Percentiles rank a stretch among this genome's conserved stretches.
These are phyloP conservation scores for Pseudocercospora eumusae DNA, from an alignment of 2,329 filamentous ascomycete species.

Conservation along the genomic window DNA sequence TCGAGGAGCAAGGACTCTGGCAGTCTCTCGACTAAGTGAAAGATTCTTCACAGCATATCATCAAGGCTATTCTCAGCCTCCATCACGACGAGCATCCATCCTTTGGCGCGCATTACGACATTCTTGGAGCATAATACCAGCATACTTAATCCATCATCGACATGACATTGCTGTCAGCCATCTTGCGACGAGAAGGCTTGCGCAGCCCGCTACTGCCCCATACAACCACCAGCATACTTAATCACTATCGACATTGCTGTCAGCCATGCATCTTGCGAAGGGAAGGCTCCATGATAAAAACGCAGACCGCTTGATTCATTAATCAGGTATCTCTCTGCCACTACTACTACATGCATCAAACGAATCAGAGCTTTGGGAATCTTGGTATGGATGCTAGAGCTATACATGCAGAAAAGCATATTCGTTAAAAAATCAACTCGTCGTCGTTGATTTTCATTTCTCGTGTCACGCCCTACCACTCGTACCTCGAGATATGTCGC, in stretches of 20 bases:
- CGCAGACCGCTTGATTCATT: neutral
- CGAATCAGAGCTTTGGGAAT: constrained; percentile 2
- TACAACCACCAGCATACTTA: constrained; percentile 4
- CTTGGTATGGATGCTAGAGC: constrained; percentile 2
- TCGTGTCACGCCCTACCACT: neutral
- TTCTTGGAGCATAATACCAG: constrained; percentile 1
- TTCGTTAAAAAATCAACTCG: neutral
- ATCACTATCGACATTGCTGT: neutral
- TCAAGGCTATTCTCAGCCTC: neutral
- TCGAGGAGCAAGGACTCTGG: neutral
- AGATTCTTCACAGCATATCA: neutral
- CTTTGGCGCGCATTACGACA: neutral
- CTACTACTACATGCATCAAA: neutral
- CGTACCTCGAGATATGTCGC: neutral
- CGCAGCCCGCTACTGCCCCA: too few relatives aligned
- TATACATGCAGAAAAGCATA: constrained; percentile 3
- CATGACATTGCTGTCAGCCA: constrained; percentile 1
- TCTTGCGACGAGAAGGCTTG: neutral
- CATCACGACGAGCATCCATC: neutral
- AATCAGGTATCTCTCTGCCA: neutral
- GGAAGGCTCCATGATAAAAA: neutral
- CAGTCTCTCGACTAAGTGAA: constrained; percentile 1
- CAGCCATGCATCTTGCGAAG: neutral
- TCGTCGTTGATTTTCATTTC: constrained; percentile 1
- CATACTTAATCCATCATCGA: neutral